Evolutionary conservation across 169 alveolate species (phyloP), one percentile per base, ranked within the genome.

Genomic region (Babesia bigemina): DNA sequence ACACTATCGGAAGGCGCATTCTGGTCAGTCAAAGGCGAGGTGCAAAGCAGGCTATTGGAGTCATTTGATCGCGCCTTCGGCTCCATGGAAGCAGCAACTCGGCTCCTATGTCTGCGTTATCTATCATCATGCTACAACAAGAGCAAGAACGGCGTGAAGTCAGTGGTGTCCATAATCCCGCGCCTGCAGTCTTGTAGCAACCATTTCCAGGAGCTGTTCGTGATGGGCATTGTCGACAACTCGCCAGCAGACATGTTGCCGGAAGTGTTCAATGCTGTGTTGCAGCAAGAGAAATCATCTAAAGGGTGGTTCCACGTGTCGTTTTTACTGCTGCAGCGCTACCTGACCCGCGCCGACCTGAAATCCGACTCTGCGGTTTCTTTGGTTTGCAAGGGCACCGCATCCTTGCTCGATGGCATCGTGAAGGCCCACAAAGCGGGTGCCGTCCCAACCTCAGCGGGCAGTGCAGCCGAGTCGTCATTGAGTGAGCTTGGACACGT

Each of bases 21-120:
- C 22, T 83, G 90, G 90, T 26, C 42, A 11, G 24, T 83, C 11
- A 24, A 55, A 36, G 59, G 36, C 6, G 82, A 83, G 9, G 44
- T 42, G 3, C 75, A 74, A 21, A 47, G 12, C 24, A 4, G 36
- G 19, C 36, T 81, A 13, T 29, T 55, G 53, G 47, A 50, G n/a
- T 33, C 72, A 2, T 62, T 81, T 65, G 59, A 55, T 16, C 14
- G 49, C 26, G 60, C 47, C 10, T 62, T 58, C 45, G 36, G 14
- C 16, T 16, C 33, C 45, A 53, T 75, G 22, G 84, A 75, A 12
- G 76, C 28, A 8, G 13, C 56, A 42, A 33, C 59, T 22, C 76
- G 76, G 0, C 33, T 17, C 21, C 39, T 17, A 4, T 67, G 76
- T 26, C 56, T 67, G 76, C 13, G 44, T 4, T 29, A 24, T 36